These are phyloP conservation scores for Myriosclerotinia curreyana DNA, from an alignment of 2,329 filamentous ascomycete species.

Conservation along the genomic window DNA sequence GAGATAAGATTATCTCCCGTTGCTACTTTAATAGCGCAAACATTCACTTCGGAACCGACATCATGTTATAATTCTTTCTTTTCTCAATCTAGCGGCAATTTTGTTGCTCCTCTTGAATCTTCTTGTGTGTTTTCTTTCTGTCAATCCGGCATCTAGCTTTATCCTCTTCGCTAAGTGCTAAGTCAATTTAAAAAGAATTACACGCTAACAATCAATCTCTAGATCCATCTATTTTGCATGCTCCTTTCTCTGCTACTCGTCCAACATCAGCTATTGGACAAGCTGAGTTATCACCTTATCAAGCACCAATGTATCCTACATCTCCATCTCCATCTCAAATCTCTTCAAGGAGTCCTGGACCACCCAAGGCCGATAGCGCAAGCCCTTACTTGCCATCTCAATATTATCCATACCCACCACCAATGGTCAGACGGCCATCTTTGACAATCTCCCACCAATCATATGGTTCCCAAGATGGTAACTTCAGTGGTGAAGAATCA, in stretches of 20 bases:
- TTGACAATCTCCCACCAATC: conserved; percentile 34
- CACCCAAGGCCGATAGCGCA: conserved; percentile 35
- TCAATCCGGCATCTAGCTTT: conserved; percentile 33
- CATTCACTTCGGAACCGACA: conserved; percentile 28
- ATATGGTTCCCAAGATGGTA: conserved; percentile 35
- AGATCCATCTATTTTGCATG: conserved; percentile 40
- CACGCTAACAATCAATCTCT: conserved; percentile 31
- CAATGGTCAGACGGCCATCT: conserved; percentile 30
- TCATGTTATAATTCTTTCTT: conserved; percentile 44
- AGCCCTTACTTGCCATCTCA: conserved; percentile 36
- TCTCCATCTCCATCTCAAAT: conserved; percentile 38
- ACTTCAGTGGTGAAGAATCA: conserved; percentile 38
- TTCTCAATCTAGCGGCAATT: conserved; percentile 53
- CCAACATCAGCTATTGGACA: conserved; percentile 32
- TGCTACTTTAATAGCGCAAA: conserved; percentile 24
- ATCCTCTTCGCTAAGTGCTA: background rate
- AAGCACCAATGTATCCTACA: conserved; percentile 35
- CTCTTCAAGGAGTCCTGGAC: conserved; percentile 35
- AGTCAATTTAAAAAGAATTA: conserved; percentile 14
- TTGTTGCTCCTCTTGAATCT: conserved; percentile 50
- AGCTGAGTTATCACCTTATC: conserved; percentile 33
- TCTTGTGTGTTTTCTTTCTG: conserved; percentile 52
- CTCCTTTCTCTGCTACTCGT: conserved; percentile 31
- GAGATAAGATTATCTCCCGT: conserved; percentile 31
- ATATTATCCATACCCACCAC: conserved; percentile 38